phyloP scores from a whole-genome alignment of 495 filamentous ascomycete genomes.

The Aspergillus avenaceus region DNA sequence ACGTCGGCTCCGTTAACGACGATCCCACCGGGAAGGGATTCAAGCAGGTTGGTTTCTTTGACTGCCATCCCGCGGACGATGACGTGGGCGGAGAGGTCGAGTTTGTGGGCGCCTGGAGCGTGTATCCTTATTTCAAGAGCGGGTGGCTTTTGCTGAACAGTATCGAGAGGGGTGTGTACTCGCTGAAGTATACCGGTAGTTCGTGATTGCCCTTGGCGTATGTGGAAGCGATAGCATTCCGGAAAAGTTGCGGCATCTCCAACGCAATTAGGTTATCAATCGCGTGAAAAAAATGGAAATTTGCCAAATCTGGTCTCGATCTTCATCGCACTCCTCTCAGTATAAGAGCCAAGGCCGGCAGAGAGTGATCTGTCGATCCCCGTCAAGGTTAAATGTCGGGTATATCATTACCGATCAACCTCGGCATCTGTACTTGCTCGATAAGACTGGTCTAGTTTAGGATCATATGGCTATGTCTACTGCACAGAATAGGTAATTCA shows the following conservation, averaged over 20 bases:
- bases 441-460: no score
- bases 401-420: neutral
- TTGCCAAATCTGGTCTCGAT: neutral
- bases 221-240: neutral
- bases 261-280: no score
- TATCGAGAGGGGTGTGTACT: constrained; percentile 16
- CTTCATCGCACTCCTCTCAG: neutral
- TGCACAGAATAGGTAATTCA: no score
- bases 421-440: neutral
- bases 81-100: constrained; percentile 9
- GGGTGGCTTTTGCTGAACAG: constrained; percentile 16
- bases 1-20: constrained; percentile 12
- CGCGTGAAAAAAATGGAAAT: neutral
- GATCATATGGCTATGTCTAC: no score
- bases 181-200: constrained; percentile 13
- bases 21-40: constrained; percentile 11
- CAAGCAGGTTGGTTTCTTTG: constrained; percentile 14
- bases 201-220: no score
- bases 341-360: no score
- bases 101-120: constrained; percentile 17
- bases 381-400: neutral
- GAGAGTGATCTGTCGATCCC: no score
- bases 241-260: neutral
- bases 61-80: constrained; percentile 17
- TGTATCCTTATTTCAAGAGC: constrained; percentile 15